Evolutionary conservation across 148 eudicot species (phyloP).

Genomic region (Arbutus unedo): DNA sequence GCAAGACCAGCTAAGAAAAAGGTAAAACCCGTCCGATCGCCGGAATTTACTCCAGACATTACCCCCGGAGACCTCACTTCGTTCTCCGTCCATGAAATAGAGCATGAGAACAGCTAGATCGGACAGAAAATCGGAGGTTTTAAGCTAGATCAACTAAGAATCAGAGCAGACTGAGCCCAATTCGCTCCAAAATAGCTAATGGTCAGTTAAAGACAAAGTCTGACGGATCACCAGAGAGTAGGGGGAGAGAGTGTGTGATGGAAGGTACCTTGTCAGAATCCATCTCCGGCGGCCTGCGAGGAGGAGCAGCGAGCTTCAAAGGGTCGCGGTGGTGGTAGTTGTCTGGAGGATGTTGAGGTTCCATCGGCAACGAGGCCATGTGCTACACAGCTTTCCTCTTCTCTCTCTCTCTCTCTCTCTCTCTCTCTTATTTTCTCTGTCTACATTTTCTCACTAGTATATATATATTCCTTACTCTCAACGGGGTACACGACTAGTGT

Average conservation of each 20-base stretch:
- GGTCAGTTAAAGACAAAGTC: background rate
- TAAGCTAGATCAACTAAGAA: slow-evolving; percentile 24
- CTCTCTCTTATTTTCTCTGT: background rate
- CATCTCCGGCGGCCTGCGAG: slow-evolving; percentile 30
- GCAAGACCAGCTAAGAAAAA: background rate
- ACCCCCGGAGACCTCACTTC: background rate
- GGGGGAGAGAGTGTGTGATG: background rate
- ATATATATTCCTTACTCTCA: background rate
- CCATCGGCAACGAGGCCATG: slow-evolving; percentile 52
- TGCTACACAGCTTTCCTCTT: slow-evolving; percentile 21
- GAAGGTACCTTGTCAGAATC: slow-evolving; percentile 45
- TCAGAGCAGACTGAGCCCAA: background rate
- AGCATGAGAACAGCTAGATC: background rate
- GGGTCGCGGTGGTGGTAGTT: slow-evolving; percentile 21
- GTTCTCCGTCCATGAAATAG: background rate
- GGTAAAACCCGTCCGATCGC: slow-evolving; percentile 16
- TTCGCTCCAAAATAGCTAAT: background rate
- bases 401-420: background rate
- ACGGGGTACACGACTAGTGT: background rate
- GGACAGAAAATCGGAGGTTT: slow-evolving; percentile 3
- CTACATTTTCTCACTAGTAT: background rate
- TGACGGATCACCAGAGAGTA: slow-evolving; percentile 1
- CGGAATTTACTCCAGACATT: slow-evolving; percentile 2
- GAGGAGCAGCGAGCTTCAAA: slow-evolving; percentile 17
- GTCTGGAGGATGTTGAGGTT: slow-evolving; percentile 44